phyloP scores from a whole-genome alignment of 768 basidiomycete genomes.

The Guyanaporus albipodus region DNA sequence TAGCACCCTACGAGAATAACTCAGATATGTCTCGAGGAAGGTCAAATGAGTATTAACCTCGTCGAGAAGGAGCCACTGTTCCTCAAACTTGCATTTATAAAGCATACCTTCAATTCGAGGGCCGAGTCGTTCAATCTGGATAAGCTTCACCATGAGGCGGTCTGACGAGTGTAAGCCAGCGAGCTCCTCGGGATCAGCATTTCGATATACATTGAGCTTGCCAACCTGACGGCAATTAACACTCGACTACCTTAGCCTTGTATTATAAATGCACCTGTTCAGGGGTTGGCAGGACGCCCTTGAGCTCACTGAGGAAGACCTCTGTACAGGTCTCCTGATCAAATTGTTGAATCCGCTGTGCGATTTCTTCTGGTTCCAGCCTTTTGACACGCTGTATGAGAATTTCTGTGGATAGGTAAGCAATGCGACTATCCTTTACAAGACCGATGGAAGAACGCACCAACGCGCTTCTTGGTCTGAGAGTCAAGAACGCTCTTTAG shows the following conservation, averaged over 20 bases:
- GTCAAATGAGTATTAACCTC: conserved; percentile 47
- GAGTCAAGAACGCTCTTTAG: conserved; percentile 88
- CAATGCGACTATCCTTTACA: not conserved
- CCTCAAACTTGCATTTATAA: conserved; percentile 84
- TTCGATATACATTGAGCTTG: conserved; percentile 86
- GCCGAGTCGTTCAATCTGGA: conserved; percentile 85
- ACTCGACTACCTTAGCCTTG: not conserved
- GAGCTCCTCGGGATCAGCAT: conserved; percentile 82
- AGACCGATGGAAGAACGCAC: conserved; percentile 43
- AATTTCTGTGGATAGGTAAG: conserved; percentile 57
- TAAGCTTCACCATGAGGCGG: conserved; percentile 93
- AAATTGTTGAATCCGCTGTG: conserved; percentile 77
- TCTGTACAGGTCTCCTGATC: conserved; percentile 85
- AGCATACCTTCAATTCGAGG: conserved; percentile 96
- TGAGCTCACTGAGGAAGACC: conserved; percentile 84
- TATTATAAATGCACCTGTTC: conserved; percentile 57
- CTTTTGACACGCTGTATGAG: conserved; percentile 84
- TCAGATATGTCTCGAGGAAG: conserved; percentile 2
- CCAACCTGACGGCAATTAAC: conserved; percentile 51
- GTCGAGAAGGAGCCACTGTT: conserved; percentile 76
- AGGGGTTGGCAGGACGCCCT: conserved; percentile 84
- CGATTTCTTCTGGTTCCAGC: conserved; percentile 84
- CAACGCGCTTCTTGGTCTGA: conserved; percentile 90
- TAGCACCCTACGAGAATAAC: conserved; percentile 56
- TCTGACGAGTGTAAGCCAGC: conserved; percentile 90